A percentile compares a stretch with the other conserved stretches of the same genome.
phyloP scores from a whole-genome alignment of 495 filamentous ascomycete species.

The Penicillium macrosclerotiorum region DNA sequence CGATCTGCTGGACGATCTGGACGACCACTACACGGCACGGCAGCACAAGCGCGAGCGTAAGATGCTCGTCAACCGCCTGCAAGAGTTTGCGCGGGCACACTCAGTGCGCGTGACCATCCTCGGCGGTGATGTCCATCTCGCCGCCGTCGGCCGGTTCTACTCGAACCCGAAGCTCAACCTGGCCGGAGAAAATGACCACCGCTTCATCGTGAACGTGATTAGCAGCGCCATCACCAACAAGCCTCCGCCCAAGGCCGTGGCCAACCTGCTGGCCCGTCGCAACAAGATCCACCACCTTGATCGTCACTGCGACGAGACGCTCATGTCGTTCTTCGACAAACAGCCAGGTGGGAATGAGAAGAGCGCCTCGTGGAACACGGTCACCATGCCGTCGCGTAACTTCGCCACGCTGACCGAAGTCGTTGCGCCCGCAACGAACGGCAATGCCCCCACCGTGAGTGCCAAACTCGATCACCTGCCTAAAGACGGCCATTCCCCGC shows the following conservation, averaged over 20 bases:
- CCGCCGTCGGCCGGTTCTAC: conserved; percentile 74
- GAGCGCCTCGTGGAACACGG: conserved; percentile 66
- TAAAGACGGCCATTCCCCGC: conserved; percentile 63
- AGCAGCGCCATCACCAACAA: conserved; percentile 88
- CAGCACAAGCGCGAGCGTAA: conserved; percentile 89
- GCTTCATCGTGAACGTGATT: conserved; percentile 75
- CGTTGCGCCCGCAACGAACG: conserved; percentile 29
- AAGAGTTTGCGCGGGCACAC: conserved; percentile 66
- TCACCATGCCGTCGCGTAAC: conserved; percentile 90
- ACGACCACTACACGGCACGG: conserved; percentile 91
- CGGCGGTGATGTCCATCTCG: conserved; percentile 75
- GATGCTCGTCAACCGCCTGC: conserved; percentile 68
- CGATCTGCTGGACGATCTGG: conserved; percentile 88
- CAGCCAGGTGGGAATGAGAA: conserved; percentile 72
- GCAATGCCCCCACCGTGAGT: conserved; percentile 12
- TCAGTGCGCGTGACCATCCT: conserved; percentile 82
- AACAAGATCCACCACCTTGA: conserved; percentile 96
- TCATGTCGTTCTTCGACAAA: conserved; percentile 80
- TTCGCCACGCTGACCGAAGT: conserved; percentile 79
- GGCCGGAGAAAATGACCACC: conserved; percentile 58
- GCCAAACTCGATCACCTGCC: conserved; percentile 26
- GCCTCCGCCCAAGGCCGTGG: conserved; percentile 84
- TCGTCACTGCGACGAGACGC: conserved; percentile 78
- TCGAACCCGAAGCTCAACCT: conserved; percentile 62
- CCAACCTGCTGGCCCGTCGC: conserved; percentile 75